A percentile compares a stretch with the other conserved stretches of the same genome.
Evolutionary conservation across 2,329 filamentous ascomycete species (phyloP).

Genomic region (Phyllosticta ampelicida): DNA sequence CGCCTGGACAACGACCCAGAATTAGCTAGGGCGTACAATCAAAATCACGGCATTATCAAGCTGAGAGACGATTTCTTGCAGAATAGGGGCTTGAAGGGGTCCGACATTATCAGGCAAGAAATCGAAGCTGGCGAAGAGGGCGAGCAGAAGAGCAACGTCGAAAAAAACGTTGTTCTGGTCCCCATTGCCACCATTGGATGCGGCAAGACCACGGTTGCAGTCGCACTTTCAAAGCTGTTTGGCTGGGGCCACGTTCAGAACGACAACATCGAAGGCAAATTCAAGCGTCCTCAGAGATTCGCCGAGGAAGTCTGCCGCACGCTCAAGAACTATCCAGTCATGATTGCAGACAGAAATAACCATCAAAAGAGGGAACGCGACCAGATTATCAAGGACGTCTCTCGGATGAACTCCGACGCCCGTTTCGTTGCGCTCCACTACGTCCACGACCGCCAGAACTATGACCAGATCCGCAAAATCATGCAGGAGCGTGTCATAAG

Average conservation of each 20-base stretch:
- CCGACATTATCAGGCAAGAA: constrained; percentile 75
- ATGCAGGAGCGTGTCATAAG: constrained; percentile 70
- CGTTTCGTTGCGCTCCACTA: constrained; percentile 81
- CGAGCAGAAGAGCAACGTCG: constrained; percentile 43
- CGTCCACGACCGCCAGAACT: constrained; percentile 58
- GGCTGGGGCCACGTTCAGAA: constrained; percentile 92
- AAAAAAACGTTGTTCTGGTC: constrained; percentile 65
- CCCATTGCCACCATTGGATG: constrained; percentile 91
- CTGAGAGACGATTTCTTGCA: constrained; percentile 80
- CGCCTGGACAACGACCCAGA: constrained; percentile 58
- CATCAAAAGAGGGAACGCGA: constrained; percentile 77
- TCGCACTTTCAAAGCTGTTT: constrained; percentile 74
- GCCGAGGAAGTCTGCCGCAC: constrained; percentile 56
- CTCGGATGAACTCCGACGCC: constrained; percentile 48
- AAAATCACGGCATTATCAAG: constrained; percentile 91
- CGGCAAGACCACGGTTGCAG: constrained; percentile 86
- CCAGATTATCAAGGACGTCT: constrained; percentile 74
- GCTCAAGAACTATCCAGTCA: constrained; percentile 56
- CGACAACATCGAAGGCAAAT: constrained; percentile 79
- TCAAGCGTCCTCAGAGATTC: constrained; percentile 65
- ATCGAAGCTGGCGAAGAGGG: constrained; percentile 43
- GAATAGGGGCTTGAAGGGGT: constrained; percentile 73
- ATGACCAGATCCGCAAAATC: constrained; percentile 61
- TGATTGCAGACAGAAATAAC: constrained; percentile 91
- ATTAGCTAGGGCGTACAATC: constrained; percentile 60